Base-by-base conservation (phyloP, 1,139 yeast species). In the Candida gigantensis region DNA sequence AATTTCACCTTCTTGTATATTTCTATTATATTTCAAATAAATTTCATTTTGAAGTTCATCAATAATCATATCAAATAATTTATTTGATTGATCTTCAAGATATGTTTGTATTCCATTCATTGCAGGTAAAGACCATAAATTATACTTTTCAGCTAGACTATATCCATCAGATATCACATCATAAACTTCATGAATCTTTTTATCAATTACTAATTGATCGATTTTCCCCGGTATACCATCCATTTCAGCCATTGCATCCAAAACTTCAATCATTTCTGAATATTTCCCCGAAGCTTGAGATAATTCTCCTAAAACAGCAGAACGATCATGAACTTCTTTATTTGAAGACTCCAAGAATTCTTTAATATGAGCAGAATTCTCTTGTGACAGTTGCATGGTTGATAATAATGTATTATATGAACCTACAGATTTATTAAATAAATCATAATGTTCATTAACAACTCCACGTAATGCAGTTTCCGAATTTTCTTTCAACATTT, bases 371-470 rank as follows among this genome's bases (percentile, higher is more conserved):
- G 61, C 53, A 12, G 84, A 66, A 24, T 76, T 77, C 6, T 67
- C 57, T 48, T 83, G 86, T 4, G 87, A 77, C 23, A 77, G 72
- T 15, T 73, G 61, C 19, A 86, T 65, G 1, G 80, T 66, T 32
- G 75, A 69, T 6, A 82, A 74, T 3, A 82, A 72, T 20, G 73
- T 63, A 37, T 86, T 79, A 53, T 84, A 87, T 0, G 89, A 81
- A 1, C 94, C 94, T 37, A 87, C 78, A 43, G 89, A 81, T 45
- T 81, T 81, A 56, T 87, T 89, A 63, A 90, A 90, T 2, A 87
- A 81, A 55, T 87, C 94, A 57, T 84, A 85, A 54, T 90, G 84
- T 39, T 85, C 86, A 48, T 81, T 83, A 16, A 89, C 97, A 4
- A 90, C 89, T 23, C 65, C 62, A 43, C 84, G 74, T 34, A 90